Base-by-base conservation (phyloP, 2,329 filamentous ascomycete genomes). In the Pseudonectria foliicola region DNA sequence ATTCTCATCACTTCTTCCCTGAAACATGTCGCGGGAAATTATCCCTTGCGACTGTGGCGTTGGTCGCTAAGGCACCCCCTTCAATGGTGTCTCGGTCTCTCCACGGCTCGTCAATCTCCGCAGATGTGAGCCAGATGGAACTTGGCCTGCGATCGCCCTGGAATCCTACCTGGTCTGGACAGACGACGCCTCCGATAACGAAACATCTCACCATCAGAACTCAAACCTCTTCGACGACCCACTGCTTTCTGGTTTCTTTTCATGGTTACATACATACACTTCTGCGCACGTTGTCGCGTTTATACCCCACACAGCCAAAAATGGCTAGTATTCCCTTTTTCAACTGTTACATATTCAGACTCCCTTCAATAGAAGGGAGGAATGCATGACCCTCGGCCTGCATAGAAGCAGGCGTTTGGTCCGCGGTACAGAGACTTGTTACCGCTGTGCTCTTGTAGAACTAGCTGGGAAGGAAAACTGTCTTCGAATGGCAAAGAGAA, bases 381-480 rank as follows among this genome's bases (percentile, higher is more conserved):
- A 42, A 36, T 44, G 39, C 42, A 42, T 36, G 15, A 10, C 39
- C 45, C 49, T 45, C 35, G 39, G 36, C 46, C 48, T 45, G 41
- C 32, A 38, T 31, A 42, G 42, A 39, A 34, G 42, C 40, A 40
- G 44, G 39, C 37, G 13, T 29, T 40, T 43, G 39, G 38, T 43
- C 43, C 25, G 46, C 40, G 39, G 49, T 51, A 45, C 33, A 42
- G 43, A 42, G 39, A 40, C 34, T 45, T 45, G 43, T 30, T 43
- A 45, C 48, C 48, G 41, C 39, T 44, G 35, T 42, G 43, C 48
- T 45, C 50, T 44, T 51, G 46, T 51, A 51, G 45, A 41, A 49
- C 44, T 52, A 53, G 49, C 48, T 49, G 37, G 40, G 39, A 35
- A 38, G 27, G 33, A 34, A 37, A 21, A 21, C 18, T 21, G 34